These are phyloP conservation scores for Bathelium albidoporum DNA, from an alignment of 495 filamentous ascomycete genomes.

Conservation along the genomic window DNA sequence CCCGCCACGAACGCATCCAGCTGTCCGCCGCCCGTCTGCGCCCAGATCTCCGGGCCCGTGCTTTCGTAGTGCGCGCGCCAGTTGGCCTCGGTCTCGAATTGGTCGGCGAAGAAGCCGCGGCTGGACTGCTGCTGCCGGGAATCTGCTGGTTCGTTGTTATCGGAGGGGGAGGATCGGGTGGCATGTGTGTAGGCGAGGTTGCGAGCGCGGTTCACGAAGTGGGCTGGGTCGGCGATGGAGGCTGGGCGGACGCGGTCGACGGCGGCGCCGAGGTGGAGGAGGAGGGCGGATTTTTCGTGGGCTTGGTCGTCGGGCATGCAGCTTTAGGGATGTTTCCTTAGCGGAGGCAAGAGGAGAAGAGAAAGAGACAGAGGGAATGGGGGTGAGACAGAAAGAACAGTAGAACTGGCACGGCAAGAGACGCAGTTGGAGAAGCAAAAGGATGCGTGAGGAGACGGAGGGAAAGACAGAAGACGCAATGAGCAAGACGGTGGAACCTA, in stretches of 20 bases:
- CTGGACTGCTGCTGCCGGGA: no score
- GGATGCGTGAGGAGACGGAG: no score
- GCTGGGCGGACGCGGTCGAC: slow-evolving; percentile 85
- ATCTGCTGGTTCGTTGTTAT: no score
- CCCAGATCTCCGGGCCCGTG: slow-evolving; percentile 82
- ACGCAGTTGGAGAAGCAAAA: no score
- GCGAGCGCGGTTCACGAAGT: slow-evolving; percentile 94
- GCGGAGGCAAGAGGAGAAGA: not conserved
- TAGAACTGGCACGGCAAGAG: no score
- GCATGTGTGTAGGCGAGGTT: slow-evolving; percentile 63
- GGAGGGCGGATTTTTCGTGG: slow-evolving; percentile 75
- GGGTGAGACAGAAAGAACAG: not conserved
- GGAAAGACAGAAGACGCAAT: no score
- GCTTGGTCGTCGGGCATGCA: slow-evolving; percentile 94
- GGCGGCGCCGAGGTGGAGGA: slow-evolving; percentile 79
- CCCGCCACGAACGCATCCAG: slow-evolving; percentile 89
- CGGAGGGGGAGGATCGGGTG: slow-evolving; percentile 37
- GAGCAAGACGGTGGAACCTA: slow-evolving; percentile 34
- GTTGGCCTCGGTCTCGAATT: slow-evolving; percentile 88
- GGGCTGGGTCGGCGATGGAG: slow-evolving; percentile 77
- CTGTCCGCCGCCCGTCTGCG: slow-evolving; percentile 61
- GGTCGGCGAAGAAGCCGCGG: slow-evolving; percentile 85
- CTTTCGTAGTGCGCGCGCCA: slow-evolving; percentile 70
- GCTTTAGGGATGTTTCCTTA: no score
- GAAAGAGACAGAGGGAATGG: not conserved